Percentiles rank a stretch among this genome's conserved stretches.
Evolutionary conservation across 768 basidiomycete species (phyloP).

Genomic region (Boletus coccyginus): DNA sequence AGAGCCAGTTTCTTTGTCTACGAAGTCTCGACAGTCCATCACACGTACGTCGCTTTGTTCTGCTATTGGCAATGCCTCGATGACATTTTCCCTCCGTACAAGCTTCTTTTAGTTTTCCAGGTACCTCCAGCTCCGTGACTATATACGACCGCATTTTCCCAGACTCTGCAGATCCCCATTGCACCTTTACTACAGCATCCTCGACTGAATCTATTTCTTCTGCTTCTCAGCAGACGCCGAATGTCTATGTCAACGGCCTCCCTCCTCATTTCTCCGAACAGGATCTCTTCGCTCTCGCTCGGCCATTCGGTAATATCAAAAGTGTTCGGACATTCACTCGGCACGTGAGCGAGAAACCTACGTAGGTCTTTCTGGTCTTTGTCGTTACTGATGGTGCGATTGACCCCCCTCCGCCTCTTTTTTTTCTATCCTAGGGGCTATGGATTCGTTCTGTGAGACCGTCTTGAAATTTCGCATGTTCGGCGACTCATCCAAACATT

Average conservation of each 20-base stretch:
- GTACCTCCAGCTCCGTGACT: conserved; percentile 10
- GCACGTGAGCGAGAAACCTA: conserved; percentile 70
- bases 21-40: conserved; percentile 16
- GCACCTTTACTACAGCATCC: conserved; percentile 8
- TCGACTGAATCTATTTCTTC: conserved; percentile 13
- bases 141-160: conserved; percentile 10
- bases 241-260: conserved; percentile 87
- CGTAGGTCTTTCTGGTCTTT: conserved; percentile 33
- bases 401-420: background rate
- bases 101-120: conserved; percentile 29
- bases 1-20: conserved; percentile 4
- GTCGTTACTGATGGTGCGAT: background rate
- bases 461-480: background rate
- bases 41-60: conserved; percentile 21
- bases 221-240: conserved; percentile 48
- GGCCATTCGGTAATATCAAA: conserved; percentile 68
- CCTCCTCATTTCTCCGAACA: conserved; percentile 83
- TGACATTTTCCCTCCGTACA: conserved; percentile 4
- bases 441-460: conserved; percentile 73
- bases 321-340: conserved; percentile 85
- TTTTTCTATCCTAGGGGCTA: conserved; percentile 53
- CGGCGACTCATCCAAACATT: background rate
- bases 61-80: background rate
- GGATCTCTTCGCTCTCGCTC: conserved; percentile 66
- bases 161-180: conserved; percentile 12